These are phyloP conservation scores for Helicocarpus griseus DNA, from an alignment of 2,329 filamentous ascomycete genomes.

Conservation along the genomic window DNA sequence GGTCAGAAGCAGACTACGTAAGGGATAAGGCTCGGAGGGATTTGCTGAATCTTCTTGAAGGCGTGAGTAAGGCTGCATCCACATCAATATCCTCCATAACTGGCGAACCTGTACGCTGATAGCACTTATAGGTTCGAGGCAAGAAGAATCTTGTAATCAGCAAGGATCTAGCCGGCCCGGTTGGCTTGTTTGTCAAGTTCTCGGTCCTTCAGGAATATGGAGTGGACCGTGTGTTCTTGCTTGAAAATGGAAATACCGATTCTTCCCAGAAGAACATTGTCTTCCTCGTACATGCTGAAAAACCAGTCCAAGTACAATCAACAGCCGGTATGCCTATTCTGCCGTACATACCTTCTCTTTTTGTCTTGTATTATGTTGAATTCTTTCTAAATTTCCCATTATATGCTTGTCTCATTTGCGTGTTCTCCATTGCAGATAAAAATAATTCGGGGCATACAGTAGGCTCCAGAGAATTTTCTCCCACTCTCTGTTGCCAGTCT, in stretches of 20 bases:
- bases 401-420: background rate
- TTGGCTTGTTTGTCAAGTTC: conserved; percentile 89
- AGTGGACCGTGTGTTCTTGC: conserved; percentile 92
- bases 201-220: conserved; percentile 94
- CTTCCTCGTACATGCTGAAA: conserved; percentile 86
- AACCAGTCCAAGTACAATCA: conserved; percentile 67
- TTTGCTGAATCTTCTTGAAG: conserved; percentile 81
- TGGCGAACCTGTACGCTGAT: conserved; percentile 21
- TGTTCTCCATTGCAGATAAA: conserved; percentile 2
- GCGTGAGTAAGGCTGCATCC: conserved; percentile 67
- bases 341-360: conserved; percentile 14
- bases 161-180: conserved; percentile 75
- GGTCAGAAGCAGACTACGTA: conserved; percentile 37
- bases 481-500: conserved; percentile 50
- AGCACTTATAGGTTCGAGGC: conserved; percentile 65
- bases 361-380: conserved; percentile 9
- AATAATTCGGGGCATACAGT: conserved; percentile 44
- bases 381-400: background rate
- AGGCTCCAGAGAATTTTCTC: conserved; percentile 47
- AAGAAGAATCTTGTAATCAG: conserved; percentile 98
- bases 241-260: conserved; percentile 93
- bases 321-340: conserved; percentile 66
- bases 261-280: conserved; percentile 90
- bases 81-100: conserved; percentile 15
- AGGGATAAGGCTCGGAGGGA: conserved; percentile 64